These are phyloP conservation scores for Drechslerella coelobrocha DNA, from an alignment of 2,329 filamentous ascomycete genomes.

Conservation along the genomic window DNA sequence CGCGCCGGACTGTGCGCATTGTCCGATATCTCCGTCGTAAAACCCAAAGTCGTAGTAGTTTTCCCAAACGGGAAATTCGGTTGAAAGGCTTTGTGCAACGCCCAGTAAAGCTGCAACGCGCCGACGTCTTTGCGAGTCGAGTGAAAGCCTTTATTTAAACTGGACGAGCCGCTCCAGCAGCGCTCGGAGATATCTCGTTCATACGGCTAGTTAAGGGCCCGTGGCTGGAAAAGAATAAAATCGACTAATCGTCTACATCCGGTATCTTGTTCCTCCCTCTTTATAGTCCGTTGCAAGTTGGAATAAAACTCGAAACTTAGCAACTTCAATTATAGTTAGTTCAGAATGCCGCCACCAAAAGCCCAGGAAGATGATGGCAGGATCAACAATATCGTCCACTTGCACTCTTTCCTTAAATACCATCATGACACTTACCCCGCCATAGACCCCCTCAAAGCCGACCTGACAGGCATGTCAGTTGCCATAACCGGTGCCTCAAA, in stretches of 20 bases:
- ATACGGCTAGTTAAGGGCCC: too few species aligned
- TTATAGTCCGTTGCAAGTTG: too few species aligned
- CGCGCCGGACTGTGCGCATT: too few species aligned
- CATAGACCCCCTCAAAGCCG: constrained; percentile 1
- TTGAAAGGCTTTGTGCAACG: neutral
- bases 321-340: too few species aligned
- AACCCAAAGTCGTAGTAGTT: neutral
- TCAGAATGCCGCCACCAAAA: neutral
- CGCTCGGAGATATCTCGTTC: neutral
- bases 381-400: neutral
- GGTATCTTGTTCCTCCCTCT: too few species aligned
- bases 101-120: neutral
- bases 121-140: neutral
- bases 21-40: neutral
- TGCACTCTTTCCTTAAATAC: neutral
- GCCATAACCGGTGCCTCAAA: constrained; percentile 66
- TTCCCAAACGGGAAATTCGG: neutral
- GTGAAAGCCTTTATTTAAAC: too few species aligned
- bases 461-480: constrained; percentile 17
- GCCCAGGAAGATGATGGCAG: neutral
- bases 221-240: too few species aligned
- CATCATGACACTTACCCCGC: constrained; percentile 28
- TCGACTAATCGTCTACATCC: too few species aligned
- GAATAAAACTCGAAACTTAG: too few species aligned
- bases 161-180: too few species aligned